Evolutionary conservation across 1,284 basidiomycete species (phyloP).

Genomic region (Malassezia japonica): DNA sequence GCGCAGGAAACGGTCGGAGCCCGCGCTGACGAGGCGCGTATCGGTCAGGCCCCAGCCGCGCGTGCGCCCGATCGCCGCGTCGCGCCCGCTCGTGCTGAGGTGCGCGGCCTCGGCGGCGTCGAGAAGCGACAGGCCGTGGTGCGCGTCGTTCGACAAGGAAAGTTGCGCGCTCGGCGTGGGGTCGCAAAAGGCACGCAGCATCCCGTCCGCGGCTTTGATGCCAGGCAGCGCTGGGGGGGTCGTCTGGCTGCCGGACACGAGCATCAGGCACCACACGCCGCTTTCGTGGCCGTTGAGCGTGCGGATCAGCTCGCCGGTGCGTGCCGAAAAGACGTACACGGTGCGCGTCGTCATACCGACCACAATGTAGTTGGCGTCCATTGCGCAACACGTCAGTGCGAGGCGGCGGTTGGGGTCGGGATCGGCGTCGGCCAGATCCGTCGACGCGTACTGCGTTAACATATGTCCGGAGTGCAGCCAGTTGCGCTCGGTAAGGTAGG

Average conservation of each 20-base stretch:
- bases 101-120: conserved; percentile 7
- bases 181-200: conserved; percentile 3
- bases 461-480: conserved; percentile 74
- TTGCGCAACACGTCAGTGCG: conserved; percentile 75
- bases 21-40: conserved; percentile 75
- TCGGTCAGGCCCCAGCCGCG: conserved; percentile 60
- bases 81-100: not conserved
- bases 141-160: not conserved
- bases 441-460: conserved; percentile 60
- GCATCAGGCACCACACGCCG: conserved; percentile 84
- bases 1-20: conserved; percentile 76
- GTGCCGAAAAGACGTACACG: conserved; percentile 76
- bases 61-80: conserved; percentile 45
- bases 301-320: conserved; percentile 65
- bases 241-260: conserved; percentile 51
- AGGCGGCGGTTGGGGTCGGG: conserved; percentile 55
- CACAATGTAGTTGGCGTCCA: conserved; percentile 76
- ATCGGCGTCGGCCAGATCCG: conserved; percentile 26
- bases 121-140: conserved; percentile 3
- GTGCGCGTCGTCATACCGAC: conserved; percentile 79
- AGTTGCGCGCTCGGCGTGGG: conserved; percentile 4
- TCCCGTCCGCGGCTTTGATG: not conserved
- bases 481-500: conserved; percentile 67
- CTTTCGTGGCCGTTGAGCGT: conserved; percentile 74
- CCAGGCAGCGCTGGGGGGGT: conserved; percentile 3